Evolutionary conservation across 345 rosid species (phyloP).

Genomic region (Bruguiera sexangula): DNA sequence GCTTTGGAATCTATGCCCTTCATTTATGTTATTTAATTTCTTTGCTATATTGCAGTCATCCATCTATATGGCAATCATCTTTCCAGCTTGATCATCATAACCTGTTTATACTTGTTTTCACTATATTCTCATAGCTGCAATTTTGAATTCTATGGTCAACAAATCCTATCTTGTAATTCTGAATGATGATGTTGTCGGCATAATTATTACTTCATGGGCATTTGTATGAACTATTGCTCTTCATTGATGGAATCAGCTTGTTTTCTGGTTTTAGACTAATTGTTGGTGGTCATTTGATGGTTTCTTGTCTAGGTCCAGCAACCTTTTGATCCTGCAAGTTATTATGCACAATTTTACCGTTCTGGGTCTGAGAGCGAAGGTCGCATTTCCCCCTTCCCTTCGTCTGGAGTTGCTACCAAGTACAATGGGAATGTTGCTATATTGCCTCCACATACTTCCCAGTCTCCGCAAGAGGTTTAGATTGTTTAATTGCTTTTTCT

Average conservation of each 20-base stretch:
- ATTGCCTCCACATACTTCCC: slow-evolving; percentile 72
- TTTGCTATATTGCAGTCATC: background rate
- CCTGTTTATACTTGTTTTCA: no score
- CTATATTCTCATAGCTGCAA: background rate
- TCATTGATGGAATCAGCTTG: slow-evolving; percentile 1
- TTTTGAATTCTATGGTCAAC: background rate
- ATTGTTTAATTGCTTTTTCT: slow-evolving; percentile 13
- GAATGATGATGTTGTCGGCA: background rate
- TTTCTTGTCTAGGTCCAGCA: slow-evolving; percentile 58
- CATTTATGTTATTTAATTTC: slow-evolving; percentile 10
- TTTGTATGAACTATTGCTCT: background rate
- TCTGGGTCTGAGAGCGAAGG: slow-evolving; percentile 67
- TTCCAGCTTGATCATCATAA: no score
- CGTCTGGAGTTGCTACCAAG: slow-evolving; percentile 66
- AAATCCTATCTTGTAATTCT: background rate
- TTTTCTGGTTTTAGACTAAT: slow-evolving; percentile 15
- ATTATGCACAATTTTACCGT: slow-evolving; percentile 76
- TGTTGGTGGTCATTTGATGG: slow-evolving; percentile 22
- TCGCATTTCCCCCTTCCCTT: slow-evolving; percentile 73
- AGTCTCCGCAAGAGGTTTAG: slow-evolving; percentile 78
- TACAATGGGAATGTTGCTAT: slow-evolving; percentile 72
- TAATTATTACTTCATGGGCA: background rate
- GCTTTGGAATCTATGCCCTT: slow-evolving; percentile 20
- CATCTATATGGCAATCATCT: no score
- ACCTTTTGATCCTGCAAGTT: slow-evolving; percentile 75